Conservation (phyloP, 2,329 filamentous ascomycete genomes). For the Calonectria pteridis region DNA sequence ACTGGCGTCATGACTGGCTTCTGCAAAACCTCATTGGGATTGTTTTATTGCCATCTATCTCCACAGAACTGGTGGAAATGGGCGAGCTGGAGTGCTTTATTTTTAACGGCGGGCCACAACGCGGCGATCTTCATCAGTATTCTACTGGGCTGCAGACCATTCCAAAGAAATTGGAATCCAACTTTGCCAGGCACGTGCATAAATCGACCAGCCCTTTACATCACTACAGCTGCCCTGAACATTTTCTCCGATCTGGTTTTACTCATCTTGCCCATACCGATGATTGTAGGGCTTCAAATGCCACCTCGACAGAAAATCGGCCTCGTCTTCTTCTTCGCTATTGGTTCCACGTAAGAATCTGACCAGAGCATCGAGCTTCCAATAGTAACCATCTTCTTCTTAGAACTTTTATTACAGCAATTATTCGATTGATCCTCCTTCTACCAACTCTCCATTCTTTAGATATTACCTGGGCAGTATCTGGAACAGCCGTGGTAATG, state of each 20-base stretch:
- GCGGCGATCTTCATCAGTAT: slow-evolving; percentile 47
- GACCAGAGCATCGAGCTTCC: too few species aligned
- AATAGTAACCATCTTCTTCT: background rate
- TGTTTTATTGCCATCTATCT: background rate
- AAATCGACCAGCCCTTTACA: slow-evolving; percentile 58
- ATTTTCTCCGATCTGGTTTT: slow-evolving; percentile 61
- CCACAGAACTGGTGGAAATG: background rate
- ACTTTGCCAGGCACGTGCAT: slow-evolving; percentile 52
- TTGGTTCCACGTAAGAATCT: slow-evolving; percentile 47
- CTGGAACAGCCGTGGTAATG: background rate
- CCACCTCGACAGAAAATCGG: slow-evolving; percentile 58
- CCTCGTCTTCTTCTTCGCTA: slow-evolving; percentile 55
- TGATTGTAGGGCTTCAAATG: slow-evolving; percentile 57
- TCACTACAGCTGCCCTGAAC: slow-evolving; percentile 59
- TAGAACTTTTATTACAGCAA: slow-evolving; percentile 33
- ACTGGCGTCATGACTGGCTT: slow-evolving; percentile 37
- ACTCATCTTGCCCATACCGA: slow-evolving; percentile 58
- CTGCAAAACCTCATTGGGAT: background rate
- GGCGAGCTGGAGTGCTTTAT: background rate
- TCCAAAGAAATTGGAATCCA: slow-evolving; percentile 41
- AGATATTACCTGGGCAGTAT: slow-evolving; percentile 32
- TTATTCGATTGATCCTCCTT: slow-evolving; percentile 30
- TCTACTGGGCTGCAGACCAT: slow-evolving; percentile 38
- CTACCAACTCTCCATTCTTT: slow-evolving; percentile 20
- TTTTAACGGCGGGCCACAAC: background rate